These are phyloP conservation scores for Apostasia ramifera DNA, from an alignment of 106 monocot species.

Conservation along the genomic window DNA sequence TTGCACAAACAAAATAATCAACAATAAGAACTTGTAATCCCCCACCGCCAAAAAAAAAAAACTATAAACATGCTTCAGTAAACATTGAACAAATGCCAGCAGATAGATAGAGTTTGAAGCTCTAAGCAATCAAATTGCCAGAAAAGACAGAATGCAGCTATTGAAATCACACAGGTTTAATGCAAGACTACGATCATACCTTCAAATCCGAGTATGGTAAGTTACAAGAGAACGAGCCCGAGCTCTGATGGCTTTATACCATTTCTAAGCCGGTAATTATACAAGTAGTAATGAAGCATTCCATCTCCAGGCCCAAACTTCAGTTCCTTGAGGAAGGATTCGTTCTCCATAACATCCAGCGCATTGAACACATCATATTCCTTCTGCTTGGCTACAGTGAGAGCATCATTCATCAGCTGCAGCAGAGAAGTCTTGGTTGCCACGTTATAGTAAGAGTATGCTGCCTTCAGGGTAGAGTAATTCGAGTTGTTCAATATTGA, in stretches of 20 bases:
- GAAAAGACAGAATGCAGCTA: not conserved
- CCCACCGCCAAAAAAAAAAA: no score
- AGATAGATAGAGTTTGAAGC: not conserved
- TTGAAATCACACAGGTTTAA: not conserved
- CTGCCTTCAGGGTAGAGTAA: slow-evolving; percentile 61
- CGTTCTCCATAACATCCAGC: slow-evolving; percentile 75
- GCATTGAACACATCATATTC: slow-evolving; percentile 89
- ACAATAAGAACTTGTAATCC: no score
- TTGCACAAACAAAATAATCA: no score
- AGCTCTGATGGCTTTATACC: slow-evolving; percentile 46
- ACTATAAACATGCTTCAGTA: not conserved
- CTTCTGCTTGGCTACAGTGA: slow-evolving; percentile 67
- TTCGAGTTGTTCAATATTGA: slow-evolving; percentile 63
- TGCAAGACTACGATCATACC: not conserved
- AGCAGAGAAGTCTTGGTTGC: slow-evolving; percentile 53
- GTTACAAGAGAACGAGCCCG: slow-evolving; percentile 44
- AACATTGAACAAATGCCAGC: not conserved
- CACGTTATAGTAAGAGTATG: slow-evolving; percentile 75
- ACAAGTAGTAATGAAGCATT: slow-evolving; percentile 81
- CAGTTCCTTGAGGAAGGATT: slow-evolving; percentile 69
- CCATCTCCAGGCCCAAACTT: slow-evolving; percentile 81
- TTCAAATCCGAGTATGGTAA: not conserved
- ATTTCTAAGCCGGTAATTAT: slow-evolving; percentile 49
- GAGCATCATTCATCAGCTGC: slow-evolving; percentile 77
- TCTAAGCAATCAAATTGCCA: not conserved